Conservation (phyloP, 768 basidiomycete genomes). For the Tylopilus vinaceipallidus region DNA sequence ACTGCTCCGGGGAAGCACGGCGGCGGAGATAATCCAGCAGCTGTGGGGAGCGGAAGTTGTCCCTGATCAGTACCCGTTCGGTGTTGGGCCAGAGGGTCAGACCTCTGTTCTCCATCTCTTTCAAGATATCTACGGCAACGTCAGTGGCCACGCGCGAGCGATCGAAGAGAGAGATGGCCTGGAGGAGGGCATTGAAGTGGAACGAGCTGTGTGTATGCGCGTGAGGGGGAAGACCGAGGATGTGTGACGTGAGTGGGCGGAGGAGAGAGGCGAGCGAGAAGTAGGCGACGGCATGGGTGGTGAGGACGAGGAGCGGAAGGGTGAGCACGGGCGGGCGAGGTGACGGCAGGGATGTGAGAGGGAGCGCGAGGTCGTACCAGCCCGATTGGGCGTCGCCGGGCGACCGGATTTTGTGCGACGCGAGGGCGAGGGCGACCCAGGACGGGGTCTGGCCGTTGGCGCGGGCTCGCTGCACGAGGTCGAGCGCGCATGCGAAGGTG, state of each 20-base stretch:
- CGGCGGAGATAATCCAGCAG: conserved; percentile 46
- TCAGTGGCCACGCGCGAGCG: conserved; percentile 40
- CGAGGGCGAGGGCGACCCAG: conserved; percentile 56
- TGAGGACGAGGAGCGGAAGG: conserved; percentile 16
- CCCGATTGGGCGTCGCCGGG: conserved; percentile 43
- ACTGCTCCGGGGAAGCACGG: not conserved
- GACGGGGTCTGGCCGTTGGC: conserved; percentile 33
- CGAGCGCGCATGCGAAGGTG: conserved; percentile 34
- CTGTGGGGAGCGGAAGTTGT: conserved; percentile 50
- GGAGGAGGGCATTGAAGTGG: conserved; percentile 53
- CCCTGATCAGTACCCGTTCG: conserved; percentile 44
- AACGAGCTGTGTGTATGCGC: conserved; percentile 22
- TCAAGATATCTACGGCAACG: conserved; percentile 41
- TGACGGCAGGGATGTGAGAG: conserved; percentile 36
- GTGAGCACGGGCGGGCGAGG: conserved; percentile 16
- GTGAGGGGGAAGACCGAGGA: conserved; percentile 33
- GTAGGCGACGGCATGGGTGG: conserved; percentile 47
- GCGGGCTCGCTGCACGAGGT: conserved; percentile 13
- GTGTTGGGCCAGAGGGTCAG: conserved; percentile 42
- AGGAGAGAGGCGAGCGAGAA: conserved; percentile 49
- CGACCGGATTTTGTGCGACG: conserved; percentile 45
- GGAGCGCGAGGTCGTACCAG: conserved; percentile 42
- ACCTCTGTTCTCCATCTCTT: conserved; percentile 46
- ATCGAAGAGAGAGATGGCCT: conserved; percentile 45
- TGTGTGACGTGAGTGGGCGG: conserved; percentile 41